These are phyloP conservation scores for Ceratocystis papillata DNA, from an alignment of 2,329 filamentous ascomycete genomes.

Conservation along the genomic window DNA sequence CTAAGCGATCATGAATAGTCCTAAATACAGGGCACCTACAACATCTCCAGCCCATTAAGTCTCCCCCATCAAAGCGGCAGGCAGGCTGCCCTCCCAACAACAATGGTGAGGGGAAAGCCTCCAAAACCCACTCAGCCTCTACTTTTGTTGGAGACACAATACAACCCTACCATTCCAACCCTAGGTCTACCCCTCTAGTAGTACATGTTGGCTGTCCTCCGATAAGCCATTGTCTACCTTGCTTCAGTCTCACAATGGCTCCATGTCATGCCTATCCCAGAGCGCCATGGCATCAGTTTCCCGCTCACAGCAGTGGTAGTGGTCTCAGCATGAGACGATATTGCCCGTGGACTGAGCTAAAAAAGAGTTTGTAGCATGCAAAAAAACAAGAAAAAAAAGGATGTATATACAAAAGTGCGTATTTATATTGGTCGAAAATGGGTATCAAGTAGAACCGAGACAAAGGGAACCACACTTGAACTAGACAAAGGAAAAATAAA, in stretches of 20 bases:
- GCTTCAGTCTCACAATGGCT: neutral
- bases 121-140: neutral
- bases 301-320: neutral
- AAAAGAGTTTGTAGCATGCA: too few relatives aligned
- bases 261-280: neutral
- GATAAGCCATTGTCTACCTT: neutral
- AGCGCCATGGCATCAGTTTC: neutral
- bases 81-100: too few relatives aligned
- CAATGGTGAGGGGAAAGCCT: too few relatives aligned
- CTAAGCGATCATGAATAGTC: too few relatives aligned
- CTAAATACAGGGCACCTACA: too few relatives aligned
- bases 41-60: too few relatives aligned
- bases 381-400: too few relatives aligned
- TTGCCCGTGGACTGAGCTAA: too few relatives aligned
- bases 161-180: neutral
- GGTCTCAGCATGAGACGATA: neutral
- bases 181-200: neutral
- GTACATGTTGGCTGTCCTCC: too few relatives aligned
- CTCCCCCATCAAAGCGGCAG: too few relatives aligned
- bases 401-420: too few relatives aligned
- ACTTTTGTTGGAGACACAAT: neutral
- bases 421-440: conserved; percentile 12
- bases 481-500: conserved; percentile 1
- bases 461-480: neutral
- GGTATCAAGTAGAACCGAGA: conserved; percentile 5